Evolutionary conservation across 179 eudicot species (phyloP), one percentile per base, ranked within the genome.

Genomic region (Silene vulgaris): DNA sequence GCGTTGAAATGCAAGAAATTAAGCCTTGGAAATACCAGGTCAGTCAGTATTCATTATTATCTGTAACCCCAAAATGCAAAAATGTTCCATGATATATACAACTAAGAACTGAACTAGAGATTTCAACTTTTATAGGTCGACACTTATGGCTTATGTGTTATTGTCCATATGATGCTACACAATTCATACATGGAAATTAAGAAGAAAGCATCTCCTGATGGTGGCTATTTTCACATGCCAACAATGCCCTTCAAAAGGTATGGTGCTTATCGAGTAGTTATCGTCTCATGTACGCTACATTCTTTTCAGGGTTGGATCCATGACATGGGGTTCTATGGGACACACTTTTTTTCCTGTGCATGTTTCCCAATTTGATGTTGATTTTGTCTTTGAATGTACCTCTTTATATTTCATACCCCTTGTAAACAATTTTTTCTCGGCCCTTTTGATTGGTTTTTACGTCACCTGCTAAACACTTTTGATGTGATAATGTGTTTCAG

Each of bases 11-110:
- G 99, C 95, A 88, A 85, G 96, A 95, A 85, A 79, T 85, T 7
- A 89, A 81, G 73, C 89, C 97, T 71, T 95, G 99, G 99, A 88
- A 83, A 81, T 95, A 79, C 78, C 97, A 95, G 99, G 98, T 81
- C 5, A 71, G 65, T 75, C 5, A 71, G 65, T 75, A 14, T 45
- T 54, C 70, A 26, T 64, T 78, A 16, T 14, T 21, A 11, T 16
- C 6, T 56, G 40, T 8, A 73, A 59, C 70, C 32, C 54, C 16
- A 17, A 54, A 13, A 32, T 23, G 50, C 63, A 28, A 50, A 52
- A 16, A 40, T 45, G 28, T 9, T 5, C 26, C 17, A 29, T 56
- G 57, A 11, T 13, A 57, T 54, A 23, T 35, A 28, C 60, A 20
- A 74, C 69, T 23, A 11, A 2, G 68, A 30, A 43, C 69, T 69